Base-by-base conservation (phyloP, 305 asterid species). In the Stenogyne calaminthoides region DNA sequence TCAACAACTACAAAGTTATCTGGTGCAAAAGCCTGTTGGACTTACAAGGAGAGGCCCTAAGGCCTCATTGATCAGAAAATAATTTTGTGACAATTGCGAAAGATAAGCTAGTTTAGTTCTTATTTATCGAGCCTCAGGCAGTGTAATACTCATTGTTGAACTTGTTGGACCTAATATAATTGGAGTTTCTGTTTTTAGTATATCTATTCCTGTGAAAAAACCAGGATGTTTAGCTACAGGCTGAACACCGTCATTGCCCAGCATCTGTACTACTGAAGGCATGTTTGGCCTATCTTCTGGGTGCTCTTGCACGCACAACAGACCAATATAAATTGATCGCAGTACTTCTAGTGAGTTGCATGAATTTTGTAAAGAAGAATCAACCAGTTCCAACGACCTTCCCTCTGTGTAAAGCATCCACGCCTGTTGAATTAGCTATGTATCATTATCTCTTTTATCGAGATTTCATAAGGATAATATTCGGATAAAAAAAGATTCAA, bases 221-320 rank as follows among this genome's bases (percentile, higher is more conserved):
- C 80, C 81, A 5, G 83, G 83, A 54, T 76, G 81, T 57, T 69
- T 79, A 3, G 87, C 84, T 51, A 71, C 77, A 1, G 82, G 81
- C 69, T 77, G 36, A 32, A 52, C 58, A 20, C 55, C 76, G 55
- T 80, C 79, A n/a, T 27, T 70, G 60, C 80, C 73, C 0, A 83
- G 75, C 87, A 77, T 77, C 37, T 70, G 75, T 40, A 80, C 62
- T 44, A 83, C 79, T 10, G 82, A 68, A 15, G 78, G 37, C 79
- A 67, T 75, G n/a, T 6, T 63, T 52, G 87, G 87, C 70, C 84
- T 68, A 25, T 77, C 76, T n/a, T 64, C 61, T 12, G 81, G 51
- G 9, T 11, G n/a, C 61, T 71, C 67, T 47, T 80, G 85, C 56
- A 80, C 83, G 10, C 87, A 83, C 29, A 83, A 69, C 10, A 83